phyloP scores from a whole-genome alignment of 257 asterid species.

The Petrea volubilis region DNA sequence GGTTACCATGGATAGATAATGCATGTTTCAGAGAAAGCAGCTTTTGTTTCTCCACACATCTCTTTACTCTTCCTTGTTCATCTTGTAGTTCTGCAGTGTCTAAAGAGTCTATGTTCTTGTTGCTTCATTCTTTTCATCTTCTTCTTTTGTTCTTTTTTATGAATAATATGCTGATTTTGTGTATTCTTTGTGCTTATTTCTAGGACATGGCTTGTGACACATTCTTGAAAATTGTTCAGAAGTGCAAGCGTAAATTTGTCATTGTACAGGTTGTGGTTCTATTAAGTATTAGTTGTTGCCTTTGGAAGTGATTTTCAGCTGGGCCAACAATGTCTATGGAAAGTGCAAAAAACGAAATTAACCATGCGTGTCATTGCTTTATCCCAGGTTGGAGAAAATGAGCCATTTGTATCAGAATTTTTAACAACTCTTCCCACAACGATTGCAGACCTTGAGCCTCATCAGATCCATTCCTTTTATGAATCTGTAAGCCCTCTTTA shows the following conservation, averaged over 20 bases:
- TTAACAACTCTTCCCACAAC: conserved; percentile 81
- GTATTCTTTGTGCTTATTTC: conserved; percentile 18
- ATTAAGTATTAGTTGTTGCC: no score
- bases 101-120: background rate
- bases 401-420: conserved; percentile 94
- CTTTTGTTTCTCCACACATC: background rate
- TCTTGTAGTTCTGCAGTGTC: conserved; percentile 16
- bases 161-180: conserved; percentile 1
- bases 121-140: background rate
- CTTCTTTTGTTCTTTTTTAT: no score
- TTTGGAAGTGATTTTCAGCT: conserved; percentile 1
- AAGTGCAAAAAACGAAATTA: background rate
- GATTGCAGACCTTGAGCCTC: conserved; percentile 91
- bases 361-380: conserved; percentile 21
- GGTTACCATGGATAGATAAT: background rate
- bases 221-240: conserved; percentile 96
- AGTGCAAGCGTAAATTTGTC: conserved; percentile 97
- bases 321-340: no score
- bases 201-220: conserved; percentile 99
- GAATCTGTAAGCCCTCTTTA: conserved; percentile 74
- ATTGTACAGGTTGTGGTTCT: conserved; percentile 64
- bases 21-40: background rate
- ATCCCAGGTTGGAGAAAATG: conserved; percentile 90
- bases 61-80: background rate
- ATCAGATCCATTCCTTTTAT: conserved; percentile 94